Conservation (phyloP, 306 rosid genomes). For the Luffa aegyptiaca region DNA sequence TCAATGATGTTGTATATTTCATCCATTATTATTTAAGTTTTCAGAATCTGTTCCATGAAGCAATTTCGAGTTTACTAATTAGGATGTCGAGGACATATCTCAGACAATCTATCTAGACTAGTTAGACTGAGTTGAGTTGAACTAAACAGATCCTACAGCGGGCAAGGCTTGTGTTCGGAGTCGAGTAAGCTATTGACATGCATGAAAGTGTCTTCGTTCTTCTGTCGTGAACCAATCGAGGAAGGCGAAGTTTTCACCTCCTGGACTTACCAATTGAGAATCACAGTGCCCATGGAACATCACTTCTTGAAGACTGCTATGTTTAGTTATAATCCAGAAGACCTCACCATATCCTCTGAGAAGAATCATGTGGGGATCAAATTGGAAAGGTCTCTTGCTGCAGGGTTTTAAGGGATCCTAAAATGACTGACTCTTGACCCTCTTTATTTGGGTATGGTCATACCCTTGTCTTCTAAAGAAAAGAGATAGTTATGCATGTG, state of each 20-base stretch:
- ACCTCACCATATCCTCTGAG: background rate
- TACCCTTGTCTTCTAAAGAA: background rate
- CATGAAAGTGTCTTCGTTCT: background rate
- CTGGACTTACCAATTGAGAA: background rate
- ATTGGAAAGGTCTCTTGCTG: background rate
- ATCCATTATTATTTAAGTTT: background rate
- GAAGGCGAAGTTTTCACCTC: background rate
- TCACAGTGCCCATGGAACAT: background rate
- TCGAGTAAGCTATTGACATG: background rate
- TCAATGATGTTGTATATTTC: background rate
- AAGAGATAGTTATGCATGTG: background rate
- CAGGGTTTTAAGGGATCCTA: background rate
- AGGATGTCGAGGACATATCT: background rate
- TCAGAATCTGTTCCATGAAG: background rate
- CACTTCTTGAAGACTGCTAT: background rate
- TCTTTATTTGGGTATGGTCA: background rate
- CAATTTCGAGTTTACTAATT: background rate
- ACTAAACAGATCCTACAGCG: background rate
- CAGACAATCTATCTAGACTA: background rate
- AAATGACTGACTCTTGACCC: background rate
- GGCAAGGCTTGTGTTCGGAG: background rate
- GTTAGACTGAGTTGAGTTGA: background rate
- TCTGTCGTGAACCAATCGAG: background rate
- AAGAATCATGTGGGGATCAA: background rate
- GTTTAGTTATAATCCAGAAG: background rate